Base-by-base conservation (phyloP, 2,329 filamentous ascomycete species). In the Colletotrichum abscissum region DNA sequence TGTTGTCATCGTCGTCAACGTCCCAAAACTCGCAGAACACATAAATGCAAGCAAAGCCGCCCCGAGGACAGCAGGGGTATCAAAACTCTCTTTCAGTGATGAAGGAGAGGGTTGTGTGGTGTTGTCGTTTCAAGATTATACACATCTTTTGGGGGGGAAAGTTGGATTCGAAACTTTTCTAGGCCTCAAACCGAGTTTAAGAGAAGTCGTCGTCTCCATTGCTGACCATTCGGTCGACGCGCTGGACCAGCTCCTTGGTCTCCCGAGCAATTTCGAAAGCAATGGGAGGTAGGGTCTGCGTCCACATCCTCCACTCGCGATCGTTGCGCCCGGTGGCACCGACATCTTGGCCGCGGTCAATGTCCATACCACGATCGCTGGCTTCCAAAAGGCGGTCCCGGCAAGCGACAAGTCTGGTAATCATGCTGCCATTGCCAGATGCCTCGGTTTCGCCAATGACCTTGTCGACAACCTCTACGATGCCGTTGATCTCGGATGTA, bases 251-350 rank as follows among this genome's bases (percentile, higher is more conserved):
- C 80, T 94, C 94, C 85, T 96, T 97, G 64, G 93, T 93, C 82
- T 95, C 93, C 73, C 93, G 88, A 7, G 93, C 94, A 79, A 96
- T 93, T 82, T 95, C 93, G 82, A 97, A 97, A n/a, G 94, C 94
- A 76, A 97, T 91, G 2, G 94, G 94, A 12, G 94, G 94, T 63
- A 97, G 84, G 33, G 90, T 92, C 80, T 93, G 91, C 67, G 89
- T 92, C 86, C 92, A 92, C 78, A 87, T 86, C 75, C 86, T 87
- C 90, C 90, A 91, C 75, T 90, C 87, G 73, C 86, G 84, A 67
- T 88, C 86, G 55, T 86, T 86, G 59, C 89, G 84, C 54, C 86
- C 85, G 3, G 87, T 82, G 46, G 82, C 86, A 8, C 87, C 88
- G 30, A 93, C 88, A 9, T 89, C 87, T 76, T 89, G 85, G 30